Percentiles rank a stretch among this genome's conserved stretches.
These are phyloP conservation scores for Aspergillus sp. DNA, from an alignment of 2,329 filamentous ascomycete genomes.

Conservation along the genomic window DNA sequence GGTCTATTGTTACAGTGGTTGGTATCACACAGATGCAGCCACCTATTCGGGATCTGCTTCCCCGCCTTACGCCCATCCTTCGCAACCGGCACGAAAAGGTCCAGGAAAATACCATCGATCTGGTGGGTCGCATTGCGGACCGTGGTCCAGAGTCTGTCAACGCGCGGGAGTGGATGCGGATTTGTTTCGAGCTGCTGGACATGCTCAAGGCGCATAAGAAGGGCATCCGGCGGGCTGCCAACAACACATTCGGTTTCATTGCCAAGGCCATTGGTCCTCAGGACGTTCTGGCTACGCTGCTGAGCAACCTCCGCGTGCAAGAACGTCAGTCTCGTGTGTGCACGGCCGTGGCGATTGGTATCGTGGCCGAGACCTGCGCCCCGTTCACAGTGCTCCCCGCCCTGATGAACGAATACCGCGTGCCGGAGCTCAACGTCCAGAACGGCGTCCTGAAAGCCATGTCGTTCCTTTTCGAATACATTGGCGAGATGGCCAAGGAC, in stretches of 20 bases:
- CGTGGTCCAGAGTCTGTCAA: conserved; percentile 94
- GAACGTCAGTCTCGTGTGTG: conserved; percentile 97
- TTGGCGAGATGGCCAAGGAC: conserved; percentile 98
- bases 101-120: conserved; percentile 96
- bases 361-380: conserved; percentile 95
- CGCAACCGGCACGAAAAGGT: conserved; percentile 98
- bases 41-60: conserved; percentile 90
- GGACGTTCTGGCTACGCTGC: conserved; percentile 86
- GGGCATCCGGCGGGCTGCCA: conserved; percentile 92
- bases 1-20: conserved; percentile 94
- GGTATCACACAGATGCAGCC: conserved; percentile 98
- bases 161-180: conserved; percentile 98
- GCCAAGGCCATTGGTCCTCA: conserved; percentile 97
- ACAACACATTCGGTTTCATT: conserved; percentile 99
- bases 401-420: conserved; percentile 98
- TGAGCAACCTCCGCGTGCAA: conserved; percentile 94
- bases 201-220: conserved; percentile 99
- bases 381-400: conserved; percentile 98
- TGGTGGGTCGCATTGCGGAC: conserved; percentile 95
- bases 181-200: conserved; percentile 96
- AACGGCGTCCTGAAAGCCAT: conserved; percentile 96
- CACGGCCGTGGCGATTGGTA: conserved; percentile 95
- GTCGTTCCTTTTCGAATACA: conserved; percentile 97
- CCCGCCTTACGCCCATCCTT: conserved; percentile 91
- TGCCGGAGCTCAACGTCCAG: conserved; percentile 96